These are phyloP conservation scores for Solanum lignicaule DNA, from an alignment of 257 asterid genomes.

Conservation along the genomic window DNA sequence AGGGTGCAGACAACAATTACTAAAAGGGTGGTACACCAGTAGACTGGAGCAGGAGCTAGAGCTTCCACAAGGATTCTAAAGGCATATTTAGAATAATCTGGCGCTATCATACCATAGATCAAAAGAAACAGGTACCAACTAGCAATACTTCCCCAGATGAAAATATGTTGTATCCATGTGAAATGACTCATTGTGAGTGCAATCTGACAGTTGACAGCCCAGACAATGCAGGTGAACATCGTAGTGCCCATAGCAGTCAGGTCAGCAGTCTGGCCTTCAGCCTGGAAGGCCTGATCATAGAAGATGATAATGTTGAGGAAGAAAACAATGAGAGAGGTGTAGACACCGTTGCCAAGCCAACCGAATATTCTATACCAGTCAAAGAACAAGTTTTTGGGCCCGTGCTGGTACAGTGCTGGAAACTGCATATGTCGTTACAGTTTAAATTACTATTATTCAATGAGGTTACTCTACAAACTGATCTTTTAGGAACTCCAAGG, in stretches of 20 bases:
- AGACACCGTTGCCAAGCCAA: slow-evolving; percentile 92
- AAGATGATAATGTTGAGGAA: slow-evolving; percentile 70
- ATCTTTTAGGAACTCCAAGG: background rate
- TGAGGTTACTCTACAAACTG: background rate
- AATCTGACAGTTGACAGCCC: slow-evolving; percentile 87
- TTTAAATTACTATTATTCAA: background rate
- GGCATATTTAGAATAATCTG: slow-evolving; percentile 34
- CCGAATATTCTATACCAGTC: slow-evolving; percentile 84
- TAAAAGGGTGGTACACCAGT: slow-evolving; percentile 72
- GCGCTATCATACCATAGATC: slow-evolving; percentile 43
- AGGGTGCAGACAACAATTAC: slow-evolving; percentile 57
- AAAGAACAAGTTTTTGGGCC: slow-evolving; percentile 80
- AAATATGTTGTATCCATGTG: slow-evolving; percentile 88
- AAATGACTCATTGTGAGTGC: slow-evolving; percentile 86
- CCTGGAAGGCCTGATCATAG: slow-evolving; percentile 77
- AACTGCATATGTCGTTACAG: slow-evolving; percentile 38
- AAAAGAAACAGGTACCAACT: slow-evolving; percentile 78
- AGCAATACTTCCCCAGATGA: slow-evolving; percentile 58
- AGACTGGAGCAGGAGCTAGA: slow-evolving; percentile 81
- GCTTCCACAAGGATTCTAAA: slow-evolving; percentile 49
- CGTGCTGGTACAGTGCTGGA: slow-evolving; percentile 96
- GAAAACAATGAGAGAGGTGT: slow-evolving; percentile 62
- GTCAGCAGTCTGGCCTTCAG: slow-evolving; percentile 85
- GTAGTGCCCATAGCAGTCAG: slow-evolving; percentile 74
- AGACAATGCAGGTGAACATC: slow-evolving; percentile 88